Evolutionary conservation across 306 rosid genomes (phyloP).

Genomic region (Cucurbita ficifolia): DNA sequence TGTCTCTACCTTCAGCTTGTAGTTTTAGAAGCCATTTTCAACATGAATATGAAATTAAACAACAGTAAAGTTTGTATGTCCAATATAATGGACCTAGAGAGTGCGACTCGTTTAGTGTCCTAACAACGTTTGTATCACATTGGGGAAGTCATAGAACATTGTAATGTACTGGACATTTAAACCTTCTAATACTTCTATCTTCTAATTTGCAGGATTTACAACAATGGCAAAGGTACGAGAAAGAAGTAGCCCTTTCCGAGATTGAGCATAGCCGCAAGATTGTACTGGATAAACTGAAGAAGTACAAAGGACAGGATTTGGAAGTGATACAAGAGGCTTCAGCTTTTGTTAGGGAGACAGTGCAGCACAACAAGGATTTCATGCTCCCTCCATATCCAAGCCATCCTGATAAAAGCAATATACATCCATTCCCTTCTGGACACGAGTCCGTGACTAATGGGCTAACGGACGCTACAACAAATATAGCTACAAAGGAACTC

Average conservation of each 20-base stretch:
- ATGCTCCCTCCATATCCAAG: conserved; percentile 83
- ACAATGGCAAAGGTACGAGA: conserved; percentile 60
- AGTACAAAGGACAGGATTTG: conserved; percentile 63
- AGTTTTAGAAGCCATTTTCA: neutral
- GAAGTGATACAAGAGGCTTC: conserved; percentile 81
- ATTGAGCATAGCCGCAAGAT: conserved; percentile 76
- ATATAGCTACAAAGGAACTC: conserved; percentile 22
- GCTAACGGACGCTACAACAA: conserved; percentile 15
- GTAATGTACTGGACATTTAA: neutral
- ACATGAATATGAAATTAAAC: neutral
- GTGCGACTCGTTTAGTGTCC: neutral
- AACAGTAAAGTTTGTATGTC: neutral
- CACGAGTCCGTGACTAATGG: conserved; percentile 44
- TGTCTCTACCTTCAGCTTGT: neutral
- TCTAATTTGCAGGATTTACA: conserved; percentile 40
- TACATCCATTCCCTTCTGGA: conserved; percentile 25
- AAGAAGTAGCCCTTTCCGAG: conserved; percentile 73
- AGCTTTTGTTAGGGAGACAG: conserved; percentile 79
- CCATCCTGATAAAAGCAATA: conserved; percentile 41
- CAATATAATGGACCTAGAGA: neutral
- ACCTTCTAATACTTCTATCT: neutral
- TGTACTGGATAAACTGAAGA: conserved; percentile 58
- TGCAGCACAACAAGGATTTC: conserved; percentile 58
- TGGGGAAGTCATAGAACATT: neutral
- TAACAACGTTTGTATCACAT: neutral